Conservation (phyloP, 1,284 basidiomycete genomes). For the Tylopilus orsonianus region DNA sequence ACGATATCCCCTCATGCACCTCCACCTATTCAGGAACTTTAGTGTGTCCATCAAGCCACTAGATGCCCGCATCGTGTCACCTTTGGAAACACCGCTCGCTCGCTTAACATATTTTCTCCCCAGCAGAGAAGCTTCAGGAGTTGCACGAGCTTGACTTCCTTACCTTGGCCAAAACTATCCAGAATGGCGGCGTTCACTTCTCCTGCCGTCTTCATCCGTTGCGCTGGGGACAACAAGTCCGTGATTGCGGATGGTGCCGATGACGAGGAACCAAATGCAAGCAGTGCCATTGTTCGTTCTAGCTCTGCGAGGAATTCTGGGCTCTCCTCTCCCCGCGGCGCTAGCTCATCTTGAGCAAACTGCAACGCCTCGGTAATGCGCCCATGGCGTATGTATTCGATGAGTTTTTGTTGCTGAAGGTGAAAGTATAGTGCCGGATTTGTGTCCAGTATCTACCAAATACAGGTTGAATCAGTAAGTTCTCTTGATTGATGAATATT, state of each 20-base stretch:
- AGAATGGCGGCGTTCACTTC: constrained; percentile 96
- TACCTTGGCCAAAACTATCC: constrained; percentile 87
- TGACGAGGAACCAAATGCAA: constrained; percentile 82
- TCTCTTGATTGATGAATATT: not conserved
- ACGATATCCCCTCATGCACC: constrained; percentile 29
- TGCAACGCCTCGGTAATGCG: constrained; percentile 77
- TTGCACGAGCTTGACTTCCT: constrained; percentile 88
- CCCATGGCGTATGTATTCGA: constrained; percentile 89
- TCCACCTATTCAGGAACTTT: constrained; percentile 32
- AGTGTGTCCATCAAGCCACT: constrained; percentile 18
- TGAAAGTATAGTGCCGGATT: constrained; percentile 91
- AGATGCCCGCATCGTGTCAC: constrained; percentile 35
- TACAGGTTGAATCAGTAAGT: constrained; percentile 22
- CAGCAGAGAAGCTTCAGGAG: constrained; percentile 84
- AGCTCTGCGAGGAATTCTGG: constrained; percentile 91
- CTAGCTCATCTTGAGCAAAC: constrained; percentile 93
- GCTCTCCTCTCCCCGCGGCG: constrained; percentile 92
- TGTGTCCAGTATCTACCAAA: constrained; percentile 85
- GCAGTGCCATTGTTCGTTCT: constrained; percentile 92
- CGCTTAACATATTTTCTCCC: constrained; percentile 82
- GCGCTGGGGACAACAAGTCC: constrained; percentile 80
- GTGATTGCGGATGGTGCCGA: constrained; percentile 66
- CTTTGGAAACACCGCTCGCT: constrained; percentile 75
- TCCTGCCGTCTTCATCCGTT: constrained; percentile 89
- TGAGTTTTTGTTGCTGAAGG: constrained; percentile 91